These are phyloP conservation scores for Shiraia bambusicola DNA, from an alignment of 2,329 filamentous ascomycete genomes.

Conservation along the genomic window DNA sequence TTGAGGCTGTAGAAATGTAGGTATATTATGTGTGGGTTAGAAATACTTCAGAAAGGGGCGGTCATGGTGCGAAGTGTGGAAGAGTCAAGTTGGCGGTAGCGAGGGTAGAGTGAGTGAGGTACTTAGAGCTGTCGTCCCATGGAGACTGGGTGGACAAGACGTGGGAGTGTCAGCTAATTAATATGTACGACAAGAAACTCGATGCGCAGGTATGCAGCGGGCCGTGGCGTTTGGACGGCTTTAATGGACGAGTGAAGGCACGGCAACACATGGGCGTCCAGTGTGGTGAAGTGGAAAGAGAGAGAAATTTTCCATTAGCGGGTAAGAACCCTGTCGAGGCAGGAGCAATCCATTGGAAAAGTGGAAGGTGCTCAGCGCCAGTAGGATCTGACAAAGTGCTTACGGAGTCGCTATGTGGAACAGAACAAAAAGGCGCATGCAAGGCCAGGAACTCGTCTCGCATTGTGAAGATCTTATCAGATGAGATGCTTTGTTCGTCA, in stretches of 20 bases:
- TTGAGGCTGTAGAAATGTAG: conserved; percentile 6
- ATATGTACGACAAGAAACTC: conserved; percentile 23
- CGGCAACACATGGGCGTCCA: conserved; percentile 29
- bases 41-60: conserved; percentile 17
- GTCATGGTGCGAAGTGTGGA: conserved; percentile 23
- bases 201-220: conserved; percentile 19
- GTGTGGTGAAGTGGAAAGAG: conserved; percentile 19
- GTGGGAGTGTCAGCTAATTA: conserved; percentile 13
- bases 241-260: conserved; percentile 22
- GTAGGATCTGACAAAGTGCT: conserved; percentile 12
- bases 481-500: conserved; percentile 24
- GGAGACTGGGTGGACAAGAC: conserved; percentile 13
- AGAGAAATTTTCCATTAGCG: conserved; percentile 32
- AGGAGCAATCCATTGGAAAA: conserved; percentile 13
- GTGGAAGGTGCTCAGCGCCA: conserved; percentile 19
- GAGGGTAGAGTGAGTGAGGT: conserved; percentile 27
- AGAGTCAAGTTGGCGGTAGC: conserved; percentile 35
- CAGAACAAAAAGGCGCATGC: conserved; percentile 17
- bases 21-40: conserved; percentile 4
- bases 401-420: conserved; percentile 14
- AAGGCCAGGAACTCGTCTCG: background rate
- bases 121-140: conserved; percentile 24
- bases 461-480: conserved; percentile 22
- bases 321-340: conserved; percentile 22
- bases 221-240: conserved; percentile 20